A percentile compares a stretch with the other conserved stretches of the same genome.
Conservation (phyloP, 176 grass and related monocot genomes). For the Oryza meyeriana region DNA sequence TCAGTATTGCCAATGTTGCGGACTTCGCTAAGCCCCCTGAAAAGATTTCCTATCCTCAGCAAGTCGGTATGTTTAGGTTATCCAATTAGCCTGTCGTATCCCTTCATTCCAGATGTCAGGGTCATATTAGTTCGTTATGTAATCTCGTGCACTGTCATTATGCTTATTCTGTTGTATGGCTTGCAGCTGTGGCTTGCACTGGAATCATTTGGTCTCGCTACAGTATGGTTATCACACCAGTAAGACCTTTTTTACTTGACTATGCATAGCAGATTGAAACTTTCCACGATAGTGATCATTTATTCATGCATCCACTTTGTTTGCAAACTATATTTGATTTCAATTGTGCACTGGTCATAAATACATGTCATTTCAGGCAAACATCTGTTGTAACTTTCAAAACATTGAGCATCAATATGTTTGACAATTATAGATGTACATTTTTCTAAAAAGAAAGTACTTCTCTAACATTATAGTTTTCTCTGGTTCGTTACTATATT, state of each 20-base stretch:
- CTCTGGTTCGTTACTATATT: background rate
- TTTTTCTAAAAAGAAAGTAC: background rate
- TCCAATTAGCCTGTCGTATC: background rate
- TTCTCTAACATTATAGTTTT: background rate
- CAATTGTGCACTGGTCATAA: background rate
- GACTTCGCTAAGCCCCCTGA: slow-evolving; percentile 98
- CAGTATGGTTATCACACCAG: slow-evolving; percentile 68
- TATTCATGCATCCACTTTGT: background rate
- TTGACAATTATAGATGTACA: background rate
- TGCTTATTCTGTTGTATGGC: slow-evolving; percentile 1
- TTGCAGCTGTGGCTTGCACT: slow-evolving; percentile 69
- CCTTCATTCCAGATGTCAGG: background rate
- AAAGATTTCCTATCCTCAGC: slow-evolving; percentile 92
- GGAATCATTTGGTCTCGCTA: slow-evolving; percentile 70
- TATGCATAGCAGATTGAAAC: background rate
- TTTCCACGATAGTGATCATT: background rate
- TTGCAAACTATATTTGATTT: background rate
- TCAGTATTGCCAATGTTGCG: slow-evolving; percentile 89
- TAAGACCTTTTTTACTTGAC: slow-evolving; percentile 22
- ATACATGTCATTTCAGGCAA: background rate
- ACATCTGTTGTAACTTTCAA: background rate
- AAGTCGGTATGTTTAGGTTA: slow-evolving; percentile 58
- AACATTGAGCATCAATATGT: background rate
- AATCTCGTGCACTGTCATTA: background rate
- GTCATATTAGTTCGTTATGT: background rate